Conservation (phyloP, 192 early-diverging fungal genomes). For the Coemansia sp. region DNA sequence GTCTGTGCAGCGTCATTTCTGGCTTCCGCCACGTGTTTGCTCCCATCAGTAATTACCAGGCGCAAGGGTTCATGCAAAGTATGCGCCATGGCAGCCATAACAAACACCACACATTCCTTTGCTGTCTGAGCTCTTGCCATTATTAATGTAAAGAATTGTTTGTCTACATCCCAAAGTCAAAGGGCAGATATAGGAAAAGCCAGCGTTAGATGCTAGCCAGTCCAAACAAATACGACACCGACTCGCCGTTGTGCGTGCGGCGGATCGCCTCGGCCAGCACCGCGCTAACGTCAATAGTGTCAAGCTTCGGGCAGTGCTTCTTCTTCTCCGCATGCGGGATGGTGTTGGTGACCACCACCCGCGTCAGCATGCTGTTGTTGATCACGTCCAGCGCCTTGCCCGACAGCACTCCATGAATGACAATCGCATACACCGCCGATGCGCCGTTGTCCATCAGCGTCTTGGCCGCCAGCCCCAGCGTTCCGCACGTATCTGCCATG, state of each 20-base stretch:
- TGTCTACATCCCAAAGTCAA: background rate
- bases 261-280: slow-evolving; percentile 75
- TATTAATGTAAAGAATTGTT: background rate
- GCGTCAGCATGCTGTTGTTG: slow-evolving; percentile 71
- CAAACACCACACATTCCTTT: no score
- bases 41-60: no score
- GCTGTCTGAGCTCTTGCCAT: background rate
- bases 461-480: slow-evolving; percentile 84
- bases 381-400: slow-evolving; percentile 91
- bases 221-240: slow-evolving; percentile 64
- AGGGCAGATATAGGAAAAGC: background rate
- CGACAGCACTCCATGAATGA: slow-evolving; percentile 92
- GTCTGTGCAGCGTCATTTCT: no score
- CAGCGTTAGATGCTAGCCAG: slow-evolving; percentile 33
- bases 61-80: no score
- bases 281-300: slow-evolving; percentile 79
- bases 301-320: slow-evolving; percentile 72
- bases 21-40: no score
- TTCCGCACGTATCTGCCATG: slow-evolving; percentile 96
- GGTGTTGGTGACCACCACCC: slow-evolving; percentile 79
- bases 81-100: no score
- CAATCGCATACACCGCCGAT: slow-evolving; percentile 88
- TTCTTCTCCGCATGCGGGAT: slow-evolving; percentile 81
- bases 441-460: slow-evolving; percentile 89
- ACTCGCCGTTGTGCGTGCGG: slow-evolving; percentile 70